phyloP scores from a whole-genome alignment of 331 rosid species.

The Quercus tomentella region DNA sequence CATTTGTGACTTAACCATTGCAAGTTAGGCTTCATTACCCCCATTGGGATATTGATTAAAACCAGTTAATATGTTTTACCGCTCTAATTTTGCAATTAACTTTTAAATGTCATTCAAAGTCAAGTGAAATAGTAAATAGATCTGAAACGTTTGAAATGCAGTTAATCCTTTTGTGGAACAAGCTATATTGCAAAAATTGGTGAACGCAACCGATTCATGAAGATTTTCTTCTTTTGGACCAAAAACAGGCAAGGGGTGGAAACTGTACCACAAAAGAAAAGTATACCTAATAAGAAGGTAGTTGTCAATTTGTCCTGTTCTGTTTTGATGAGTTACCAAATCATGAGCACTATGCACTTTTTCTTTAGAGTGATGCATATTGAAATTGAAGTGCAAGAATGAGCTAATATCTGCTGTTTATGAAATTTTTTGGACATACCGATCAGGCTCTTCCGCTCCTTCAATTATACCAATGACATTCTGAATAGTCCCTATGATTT shows the following conservation, averaged over 20 bases:
- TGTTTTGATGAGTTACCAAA: background rate
- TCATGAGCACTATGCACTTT: background rate
- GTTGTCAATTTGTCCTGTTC: background rate
- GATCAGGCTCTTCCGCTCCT: conserved; percentile 79
- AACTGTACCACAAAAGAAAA: no score
- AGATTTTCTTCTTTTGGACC: no score
- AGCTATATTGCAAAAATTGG: no score
- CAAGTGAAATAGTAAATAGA: no score
- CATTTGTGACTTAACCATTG: conserved; percentile 1
- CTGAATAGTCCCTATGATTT: conserved; percentile 46
- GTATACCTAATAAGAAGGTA: no score
- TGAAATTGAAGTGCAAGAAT: background rate
- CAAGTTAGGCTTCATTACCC: background rate
- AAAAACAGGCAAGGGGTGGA: no score
- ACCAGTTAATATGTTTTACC: no score
- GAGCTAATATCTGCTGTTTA: background rate
- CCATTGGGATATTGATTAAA: background rate
- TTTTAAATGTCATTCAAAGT: no score
- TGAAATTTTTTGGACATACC: conserved; percentile 30
- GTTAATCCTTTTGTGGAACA: no score
- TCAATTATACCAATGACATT: conserved; percentile 69
- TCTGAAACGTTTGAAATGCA: no score
- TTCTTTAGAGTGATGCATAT: background rate
- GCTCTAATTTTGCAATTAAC: no score
- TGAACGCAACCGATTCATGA: no score